phyloP scores from a whole-genome alignment of 495 filamentous ascomycete genomes.

The Tetracladium marchalianum region DNA sequence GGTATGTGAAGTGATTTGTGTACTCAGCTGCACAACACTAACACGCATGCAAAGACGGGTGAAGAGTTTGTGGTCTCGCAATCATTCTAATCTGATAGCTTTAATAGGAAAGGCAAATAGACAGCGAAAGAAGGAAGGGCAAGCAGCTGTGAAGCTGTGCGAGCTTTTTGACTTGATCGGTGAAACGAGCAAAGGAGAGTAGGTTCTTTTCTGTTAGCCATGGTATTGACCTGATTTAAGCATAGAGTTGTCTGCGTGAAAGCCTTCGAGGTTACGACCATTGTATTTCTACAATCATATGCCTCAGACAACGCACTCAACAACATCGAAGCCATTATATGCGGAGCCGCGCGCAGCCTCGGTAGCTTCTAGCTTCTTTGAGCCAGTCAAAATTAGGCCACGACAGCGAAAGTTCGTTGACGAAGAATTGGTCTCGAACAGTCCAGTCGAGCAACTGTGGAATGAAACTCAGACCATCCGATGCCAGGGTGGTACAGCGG shows the following conservation, averaged over 20 bases:
- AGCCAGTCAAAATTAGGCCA: constrained; percentile 8
- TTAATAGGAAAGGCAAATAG: constrained; percentile 10
- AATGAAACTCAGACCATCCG: constrained; percentile 30
- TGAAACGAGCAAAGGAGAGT: constrained; percentile 32
- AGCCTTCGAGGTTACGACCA: constrained; percentile 3
- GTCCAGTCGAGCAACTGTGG: constrained; percentile 26
- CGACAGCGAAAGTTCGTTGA: constrained; percentile 7
- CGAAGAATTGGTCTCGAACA: constrained; percentile 26
- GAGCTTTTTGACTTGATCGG: constrained; percentile 32
- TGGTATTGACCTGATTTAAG: neutral
- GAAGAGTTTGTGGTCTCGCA: constrained; percentile 10
- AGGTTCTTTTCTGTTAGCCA: neutral
- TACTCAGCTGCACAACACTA: constrained; percentile 1
- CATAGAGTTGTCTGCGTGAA: constrained; percentile 8
- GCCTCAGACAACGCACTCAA: constrained; percentile 3
- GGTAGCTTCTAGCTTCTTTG: constrained; percentile 9
- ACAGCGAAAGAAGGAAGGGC: constrained; percentile 9
- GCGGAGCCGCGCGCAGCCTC: constrained; percentile 10
- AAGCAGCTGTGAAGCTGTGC: neutral
- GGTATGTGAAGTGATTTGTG: neutral
- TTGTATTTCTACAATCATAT: constrained; percentile 6
- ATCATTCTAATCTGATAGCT: constrained; percentile 10
- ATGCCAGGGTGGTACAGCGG: constrained; percentile 16
- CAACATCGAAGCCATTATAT: constrained; percentile 8
- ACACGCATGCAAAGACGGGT: constrained; percentile 1